Base-by-base conservation (phyloP, 2,329 filamentous ascomycete species). In the Diaporthe destruens region DNA sequence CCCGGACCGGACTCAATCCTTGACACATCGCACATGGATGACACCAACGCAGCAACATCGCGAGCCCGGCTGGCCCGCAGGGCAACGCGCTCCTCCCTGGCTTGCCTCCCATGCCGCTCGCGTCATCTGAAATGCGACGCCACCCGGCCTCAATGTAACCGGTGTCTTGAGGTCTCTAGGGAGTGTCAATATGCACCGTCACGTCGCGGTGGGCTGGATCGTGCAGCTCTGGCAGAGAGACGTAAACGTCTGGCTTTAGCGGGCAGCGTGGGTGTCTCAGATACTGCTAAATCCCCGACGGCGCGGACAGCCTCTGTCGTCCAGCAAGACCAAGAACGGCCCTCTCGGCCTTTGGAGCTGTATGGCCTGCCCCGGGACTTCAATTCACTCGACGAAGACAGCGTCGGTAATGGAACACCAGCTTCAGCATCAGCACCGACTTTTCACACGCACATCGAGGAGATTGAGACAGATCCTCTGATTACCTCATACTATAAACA, bases 61-160 rank as follows among this genome's bases (percentile, higher is more conserved):
- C 59, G 23, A 49, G 18, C 59, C 44, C 59, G 59, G 6, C 59
- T n/a, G 34, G 18, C 59, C 44, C 59, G 59, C 25, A 42, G 59
- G 49, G 42, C 42, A 49, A 51, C 59, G 34, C 59, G 59, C 11
- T 65, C 59, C 2, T 65, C 59, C 3, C 7, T 65, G 42, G 59
- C 59, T 6, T 65, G 59, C 29, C 59, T 65, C 8, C 59, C 59
- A 9, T 65, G 59, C 1, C 59, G 59, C 29, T 65, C 59, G 23
- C 59, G 59, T 20, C 59, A 65, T 20, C 59, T 65, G 6, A 65
- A 49, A 23, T 65, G 59, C 42, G 59, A 65, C n/a, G 59, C 59
- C 7, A 51, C 59, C 0, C 20, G 59, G 16, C 59, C 59, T 2
- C 59, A 65, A 16, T 65, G 59, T 7, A 65, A 65, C 29, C 42